phyloP scores from a whole-genome alignment of 1,139 yeast species.

The Torulaspora globosa region DNA sequence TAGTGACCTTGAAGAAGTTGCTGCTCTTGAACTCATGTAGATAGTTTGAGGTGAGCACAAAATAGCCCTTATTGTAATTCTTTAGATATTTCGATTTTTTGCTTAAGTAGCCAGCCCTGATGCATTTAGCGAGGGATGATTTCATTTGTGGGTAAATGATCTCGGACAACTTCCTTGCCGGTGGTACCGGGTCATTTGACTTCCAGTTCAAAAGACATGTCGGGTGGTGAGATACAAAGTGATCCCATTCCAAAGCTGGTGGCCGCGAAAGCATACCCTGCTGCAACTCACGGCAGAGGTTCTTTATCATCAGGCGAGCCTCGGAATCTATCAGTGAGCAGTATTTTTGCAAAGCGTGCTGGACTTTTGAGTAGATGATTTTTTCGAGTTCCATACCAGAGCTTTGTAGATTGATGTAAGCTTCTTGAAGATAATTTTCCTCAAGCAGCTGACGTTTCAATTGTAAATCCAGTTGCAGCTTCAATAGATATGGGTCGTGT shows the following conservation, averaged over 20 bases:
- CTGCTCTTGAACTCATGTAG: constrained; percentile 67
- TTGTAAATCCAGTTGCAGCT: constrained; percentile 62
- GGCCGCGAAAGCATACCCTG: constrained; percentile 63
- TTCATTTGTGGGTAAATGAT: constrained; percentile 51
- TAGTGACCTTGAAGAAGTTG: constrained; percentile 49
- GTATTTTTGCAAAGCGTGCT: constrained; percentile 54
- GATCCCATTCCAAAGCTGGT: constrained; percentile 68
- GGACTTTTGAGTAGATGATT: constrained; percentile 63
- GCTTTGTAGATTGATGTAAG: constrained; percentile 62
- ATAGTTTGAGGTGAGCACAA: constrained; percentile 67
- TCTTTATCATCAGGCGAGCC: constrained; percentile 52
- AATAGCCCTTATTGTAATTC: constrained; percentile 62
- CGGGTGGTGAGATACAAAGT: constrained; percentile 55
- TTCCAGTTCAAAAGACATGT: constrained; percentile 41
- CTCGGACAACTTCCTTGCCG: constrained; percentile 47
- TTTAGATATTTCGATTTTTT: constrained; percentile 63
- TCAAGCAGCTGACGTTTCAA: constrained; percentile 62
- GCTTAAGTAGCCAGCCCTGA: constrained; percentile 50
- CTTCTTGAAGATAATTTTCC: constrained; percentile 67
- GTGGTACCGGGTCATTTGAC: constrained; percentile 48
- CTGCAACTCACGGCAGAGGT: constrained; percentile 56
- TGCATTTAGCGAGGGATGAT: constrained; percentile 49
- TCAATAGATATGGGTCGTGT: constrained; percentile 63
- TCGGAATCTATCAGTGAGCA: constrained; percentile 55
- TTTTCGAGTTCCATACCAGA: constrained; percentile 71